A percentile compares a stretch with the other conserved stretches of the same genome.
Evolutionary conservation across 306 rosid genomes (phyloP).

Genomic region (Cajanus cajan): DNA sequence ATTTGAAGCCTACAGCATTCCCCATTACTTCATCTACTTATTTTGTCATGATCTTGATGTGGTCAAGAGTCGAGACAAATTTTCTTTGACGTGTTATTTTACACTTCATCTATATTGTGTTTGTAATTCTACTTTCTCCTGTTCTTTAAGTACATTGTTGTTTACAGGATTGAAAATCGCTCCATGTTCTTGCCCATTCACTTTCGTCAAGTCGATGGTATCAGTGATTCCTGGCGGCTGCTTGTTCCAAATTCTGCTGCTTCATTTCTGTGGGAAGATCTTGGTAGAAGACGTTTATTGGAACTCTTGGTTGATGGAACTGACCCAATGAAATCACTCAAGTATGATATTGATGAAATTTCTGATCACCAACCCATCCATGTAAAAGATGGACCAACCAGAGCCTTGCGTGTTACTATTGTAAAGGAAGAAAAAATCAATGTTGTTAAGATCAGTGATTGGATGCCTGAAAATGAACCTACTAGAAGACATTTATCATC

Average conservation of each 20-base stretch:
- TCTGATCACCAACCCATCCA: constrained; percentile 73
- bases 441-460: constrained; percentile 82
- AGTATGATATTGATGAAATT: constrained; percentile 82
- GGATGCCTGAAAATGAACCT: constrained; percentile 87
- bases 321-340: constrained; percentile 64
- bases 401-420: constrained; percentile 70
- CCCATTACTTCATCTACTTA: constrained; percentile 14
- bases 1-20: constrained; percentile 5
- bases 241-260: constrained; percentile 80
- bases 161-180: constrained; percentile 84
- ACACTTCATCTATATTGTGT: constrained; percentile 1
- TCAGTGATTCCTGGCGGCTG: constrained; percentile 75
- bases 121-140: not conserved
- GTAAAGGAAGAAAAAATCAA: constrained; percentile 80
- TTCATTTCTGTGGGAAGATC: constrained; percentile 97
- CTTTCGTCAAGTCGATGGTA: constrained; percentile 86
- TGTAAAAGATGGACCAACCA: constrained; percentile 58
- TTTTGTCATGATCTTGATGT: constrained; percentile 5
- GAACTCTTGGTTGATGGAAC: constrained; percentile 79
- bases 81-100: not conserved
- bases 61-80: not conserved
- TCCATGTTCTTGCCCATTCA: constrained; percentile 84
- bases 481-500: constrained; percentile 43
- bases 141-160: constrained; percentile 26
- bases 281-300: constrained; percentile 81